These are phyloP conservation scores for Ophiostoma ulmi DNA, from an alignment of 2,329 filamentous ascomycete genomes.

Conservation along the genomic window DNA sequence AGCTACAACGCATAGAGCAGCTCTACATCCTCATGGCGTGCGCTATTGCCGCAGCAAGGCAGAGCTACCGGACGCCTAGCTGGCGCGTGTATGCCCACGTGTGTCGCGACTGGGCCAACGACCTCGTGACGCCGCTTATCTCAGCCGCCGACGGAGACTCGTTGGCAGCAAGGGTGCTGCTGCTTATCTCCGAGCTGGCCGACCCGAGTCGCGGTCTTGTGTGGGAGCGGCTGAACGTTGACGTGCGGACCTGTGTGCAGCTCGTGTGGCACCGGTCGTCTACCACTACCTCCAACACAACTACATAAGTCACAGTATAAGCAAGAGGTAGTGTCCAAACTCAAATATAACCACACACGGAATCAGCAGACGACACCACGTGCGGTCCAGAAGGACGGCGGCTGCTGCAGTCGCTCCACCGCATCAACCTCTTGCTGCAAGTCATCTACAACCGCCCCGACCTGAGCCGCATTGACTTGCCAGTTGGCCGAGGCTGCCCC, in stretches of 20 bases:
- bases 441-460: constrained; percentile 1
- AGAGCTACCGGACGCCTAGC: constrained; percentile 4
- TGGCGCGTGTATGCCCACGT: neutral
- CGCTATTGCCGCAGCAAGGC: neutral
- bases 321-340: neutral
- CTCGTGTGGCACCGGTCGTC: neutral
- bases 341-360: too few relatives aligned
- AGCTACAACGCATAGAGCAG: neutral
- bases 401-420: neutral
- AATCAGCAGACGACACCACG: neutral
- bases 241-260: neutral
- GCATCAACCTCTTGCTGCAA: neutral
- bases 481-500: neutral
- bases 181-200: neutral
- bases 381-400: neutral
- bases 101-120: neutral
- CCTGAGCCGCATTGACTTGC: neutral
- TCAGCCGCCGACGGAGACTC: neutral
- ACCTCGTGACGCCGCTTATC: neutral
- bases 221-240: neutral
- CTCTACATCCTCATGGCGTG: constrained; percentile 1
- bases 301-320: neutral
- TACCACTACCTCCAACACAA: neutral
- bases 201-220: neutral
- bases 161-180: neutral